Conservation (phyloP, 768 basidiomycete species). For the Podaxis rugospora region DNA sequence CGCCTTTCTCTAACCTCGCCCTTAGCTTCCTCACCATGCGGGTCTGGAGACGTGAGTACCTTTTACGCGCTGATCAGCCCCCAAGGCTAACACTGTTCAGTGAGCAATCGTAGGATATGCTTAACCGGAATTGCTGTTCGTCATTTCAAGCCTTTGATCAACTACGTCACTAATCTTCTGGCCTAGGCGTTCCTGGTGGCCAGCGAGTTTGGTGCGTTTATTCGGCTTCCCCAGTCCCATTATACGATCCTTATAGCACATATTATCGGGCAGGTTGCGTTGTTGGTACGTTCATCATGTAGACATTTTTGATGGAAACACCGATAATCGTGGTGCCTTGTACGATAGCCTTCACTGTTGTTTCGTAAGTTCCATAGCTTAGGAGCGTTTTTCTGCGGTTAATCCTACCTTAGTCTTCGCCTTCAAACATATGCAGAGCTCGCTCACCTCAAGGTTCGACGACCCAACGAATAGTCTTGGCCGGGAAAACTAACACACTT, state of each 20-base stretch:
- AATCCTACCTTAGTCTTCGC: constrained; percentile 18
- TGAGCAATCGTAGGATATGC: constrained; percentile 37
- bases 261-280: constrained; percentile 19
- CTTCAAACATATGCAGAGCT: constrained; percentile 33
- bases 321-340: neutral
- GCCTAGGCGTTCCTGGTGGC: constrained; percentile 27
- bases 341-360: constrained; percentile 3
- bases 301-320: neutral
- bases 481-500: neutral
- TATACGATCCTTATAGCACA: neutral
- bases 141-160: neutral
- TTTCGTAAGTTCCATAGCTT: constrained; percentile 8
- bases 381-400: neutral
- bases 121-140: constrained; percentile 30
- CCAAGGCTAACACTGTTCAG: constrained; percentile 20
- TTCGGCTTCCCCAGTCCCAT: neutral
- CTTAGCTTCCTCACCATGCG: constrained; percentile 40
- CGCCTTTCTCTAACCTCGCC: neutral
- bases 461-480: neutral
- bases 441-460: constrained; percentile 28
- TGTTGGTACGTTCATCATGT: constrained; percentile 24
- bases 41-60: constrained; percentile 39
- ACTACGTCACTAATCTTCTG: neutral
- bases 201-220: constrained; percentile 35
- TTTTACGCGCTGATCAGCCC: neutral